Conservation (phyloP, 2,329 filamentous ascomycete genomes). For the Zarea fungicola region DNA sequence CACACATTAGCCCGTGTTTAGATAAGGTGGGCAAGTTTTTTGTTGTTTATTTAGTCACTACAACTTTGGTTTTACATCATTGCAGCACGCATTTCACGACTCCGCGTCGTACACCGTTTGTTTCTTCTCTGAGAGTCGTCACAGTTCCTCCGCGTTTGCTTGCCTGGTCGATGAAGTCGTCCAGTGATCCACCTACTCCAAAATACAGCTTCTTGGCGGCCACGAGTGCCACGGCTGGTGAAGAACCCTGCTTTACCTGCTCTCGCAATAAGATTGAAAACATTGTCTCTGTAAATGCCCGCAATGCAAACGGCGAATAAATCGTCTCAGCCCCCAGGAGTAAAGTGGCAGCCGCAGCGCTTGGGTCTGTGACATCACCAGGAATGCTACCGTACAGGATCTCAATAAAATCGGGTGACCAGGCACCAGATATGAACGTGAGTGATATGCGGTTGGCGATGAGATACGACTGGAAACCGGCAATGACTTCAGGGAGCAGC, state of each 20-base stretch:
- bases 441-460: slow-evolving; percentile 46
- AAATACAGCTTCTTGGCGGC: slow-evolving; percentile 80
- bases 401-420: slow-evolving; percentile 60
- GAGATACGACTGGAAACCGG: slow-evolving; percentile 54
- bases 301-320: slow-evolving; percentile 68
- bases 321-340: slow-evolving; percentile 77
- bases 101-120: slow-evolving; percentile 55
- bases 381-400: slow-evolving; percentile 42
- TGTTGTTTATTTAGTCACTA: no score
- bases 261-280: slow-evolving; percentile 52
- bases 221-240: slow-evolving; percentile 54
- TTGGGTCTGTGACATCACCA: background rate
- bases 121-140: slow-evolving; percentile 50
- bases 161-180: slow-evolving; percentile 61
- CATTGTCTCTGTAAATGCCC: slow-evolving; percentile 63
- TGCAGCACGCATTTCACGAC: slow-evolving; percentile 48
- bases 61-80: slow-evolving; percentile 3
- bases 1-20: no score
- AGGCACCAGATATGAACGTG: slow-evolving; percentile 68
- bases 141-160: slow-evolving; percentile 44
- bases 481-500: slow-evolving; percentile 51
- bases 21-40: no score
- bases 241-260: slow-evolving; percentile 19
- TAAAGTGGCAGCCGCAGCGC: slow-evolving; percentile 32
- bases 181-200: slow-evolving; percentile 75